phyloP scores from a whole-genome alignment of 768 basidiomycete genomes.

The Gloeopeniophorella convolvens region DNA sequence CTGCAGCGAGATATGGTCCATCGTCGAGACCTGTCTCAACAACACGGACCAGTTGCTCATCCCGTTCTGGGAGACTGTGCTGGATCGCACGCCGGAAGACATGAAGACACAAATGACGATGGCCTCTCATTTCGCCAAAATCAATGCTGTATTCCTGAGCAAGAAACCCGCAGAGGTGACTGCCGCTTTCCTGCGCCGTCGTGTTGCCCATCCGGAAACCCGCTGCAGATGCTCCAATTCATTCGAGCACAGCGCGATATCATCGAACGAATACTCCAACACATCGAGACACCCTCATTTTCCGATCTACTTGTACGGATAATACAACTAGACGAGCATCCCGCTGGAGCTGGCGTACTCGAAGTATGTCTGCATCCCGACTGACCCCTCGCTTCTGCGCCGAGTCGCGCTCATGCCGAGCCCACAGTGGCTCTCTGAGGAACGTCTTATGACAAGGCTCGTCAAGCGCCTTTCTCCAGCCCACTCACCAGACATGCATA shows the following conservation, averaged over 20 bases:
- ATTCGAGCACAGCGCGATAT: conserved; percentile 78
- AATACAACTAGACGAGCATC: conserved; percentile 82
- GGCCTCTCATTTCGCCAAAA: conserved; percentile 91
- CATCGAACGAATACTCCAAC: conserved; percentile 73
- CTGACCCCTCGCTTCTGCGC: conserved; percentile 27
- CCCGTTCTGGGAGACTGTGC: conserved; percentile 89
- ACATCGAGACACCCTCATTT: conserved; percentile 86
- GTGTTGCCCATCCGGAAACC: conserved; percentile 27
- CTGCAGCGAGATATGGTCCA: conserved; percentile 93
- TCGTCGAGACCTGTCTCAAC: conserved; percentile 82
- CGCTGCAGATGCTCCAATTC: conserved; percentile 81
- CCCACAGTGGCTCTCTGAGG: conserved; percentile 78
- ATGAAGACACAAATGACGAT: conserved; percentile 84
- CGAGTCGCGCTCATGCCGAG: conserved; percentile 29
- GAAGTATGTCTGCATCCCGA: conserved; percentile 56
- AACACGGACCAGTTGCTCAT: conserved; percentile 63
- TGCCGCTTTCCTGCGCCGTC: conserved; percentile 24
- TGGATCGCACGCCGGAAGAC: conserved; percentile 74
- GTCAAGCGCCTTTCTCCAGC: conserved; percentile 78
- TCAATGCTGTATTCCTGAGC: conserved; percentile 80
- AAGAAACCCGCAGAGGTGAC: conserved; percentile 87
- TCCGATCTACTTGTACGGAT: conserved; percentile 89
- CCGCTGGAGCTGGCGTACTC: conserved; percentile 74
- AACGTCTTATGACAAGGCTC: conserved; percentile 76
- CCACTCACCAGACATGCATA: conserved; percentile 69